Base-by-base conservation (phyloP, 768 basidiomycete genomes). In the Lentinula guzmanii region DNA sequence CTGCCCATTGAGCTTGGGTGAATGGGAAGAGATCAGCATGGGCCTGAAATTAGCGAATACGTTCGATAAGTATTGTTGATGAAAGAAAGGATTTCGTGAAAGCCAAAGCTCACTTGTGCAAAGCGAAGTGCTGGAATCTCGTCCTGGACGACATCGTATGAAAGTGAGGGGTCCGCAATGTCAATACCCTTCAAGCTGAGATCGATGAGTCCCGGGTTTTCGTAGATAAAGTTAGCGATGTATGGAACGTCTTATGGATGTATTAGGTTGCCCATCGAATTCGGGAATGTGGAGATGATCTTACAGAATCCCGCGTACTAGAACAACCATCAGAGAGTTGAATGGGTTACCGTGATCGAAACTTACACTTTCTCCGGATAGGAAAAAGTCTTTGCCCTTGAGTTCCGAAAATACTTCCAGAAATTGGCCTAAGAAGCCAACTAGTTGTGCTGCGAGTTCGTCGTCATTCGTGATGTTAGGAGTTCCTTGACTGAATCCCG, bases 241-340 rank as follows among this genome's bases (percentile, higher is more conserved):
- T 89, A 87, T 0, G 78, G 75, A 21, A 77, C 74, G 63, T 74
- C 74, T 75, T 43, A 15, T 21, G 1, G 13, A 18, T 9, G 33
- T 18, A 58, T 66, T 64, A 58, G 28, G 10, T 52, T n/a, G 34
- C 50, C 5, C 46, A 43, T 53, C 37, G 7, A 37, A 31, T 46
- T n/a, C 8, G 31, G 7, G 15, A 3, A 34, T 39, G 31, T 15
- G n/a, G 53, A 42, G 18, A 50, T 28, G 65, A 33, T 21, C 85
- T 75, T 71, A 77, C 89, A 91, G 75, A 69, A 85, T 63, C 90
- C 90, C 1, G 87, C 89, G 64, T 90, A 90, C 90, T 89, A 58
- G 16, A 28, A 41, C 16, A 55, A 58, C 53, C 5, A 8, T 16
- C 10, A 24, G 34, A 48, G 43, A 60, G 35, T 34, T 16, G 7